Evolutionary conservation across 23 red algal genomes (phyloP), one percentile per base, ranked within the genome.

Genomic region (Porphyridium purpureum): DNA sequence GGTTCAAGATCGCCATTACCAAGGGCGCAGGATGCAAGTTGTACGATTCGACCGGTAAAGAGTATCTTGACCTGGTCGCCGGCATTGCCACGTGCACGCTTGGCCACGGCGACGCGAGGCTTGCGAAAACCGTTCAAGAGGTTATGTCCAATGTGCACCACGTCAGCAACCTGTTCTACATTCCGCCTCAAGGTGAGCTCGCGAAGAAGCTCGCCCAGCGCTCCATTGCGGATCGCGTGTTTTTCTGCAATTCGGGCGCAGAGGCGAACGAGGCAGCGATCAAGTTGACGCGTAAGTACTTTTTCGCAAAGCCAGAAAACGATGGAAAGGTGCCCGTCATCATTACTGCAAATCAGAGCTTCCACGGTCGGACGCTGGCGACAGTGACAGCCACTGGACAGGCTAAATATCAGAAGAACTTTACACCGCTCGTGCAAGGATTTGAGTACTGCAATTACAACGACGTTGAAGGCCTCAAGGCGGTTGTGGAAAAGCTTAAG

Each of bases 241-340:
- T 94, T 72, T 94, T 94, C 69, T 94, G 88, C 52, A 94, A 94
- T 33, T 94, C 88, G 23, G 88, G 88, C 11, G 80, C 71, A 0
- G 88, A 94, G 60, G 88, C 88, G 0, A 94, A 94, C 54, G 88
- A 94, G 61, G 88, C 88, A 5, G 88, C 88, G 7, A 82, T 94
- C 31, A 94, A 94, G 71, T 78, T 94, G 24, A 66, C 67, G 4
- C 66, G 88, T 5, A 94, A 94, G 63, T 44, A 72, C 56, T 70
- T 59, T 59, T 67, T 75, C 31, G 55, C 49, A 7, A 82, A 79
- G 51, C 55, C 56, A 19, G 21, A 33, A 14, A 29, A 35, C 5
- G 33, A 69, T n/a, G 31, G 32, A n/a, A 21, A 62, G 21, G 33
- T 60, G 27, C 85, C 85, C 5, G 55, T 82, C 4, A 82, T 94